Evolutionary conservation across 441 rosid genomes (phyloP).

Genomic region (Populus hybrid): DNA sequence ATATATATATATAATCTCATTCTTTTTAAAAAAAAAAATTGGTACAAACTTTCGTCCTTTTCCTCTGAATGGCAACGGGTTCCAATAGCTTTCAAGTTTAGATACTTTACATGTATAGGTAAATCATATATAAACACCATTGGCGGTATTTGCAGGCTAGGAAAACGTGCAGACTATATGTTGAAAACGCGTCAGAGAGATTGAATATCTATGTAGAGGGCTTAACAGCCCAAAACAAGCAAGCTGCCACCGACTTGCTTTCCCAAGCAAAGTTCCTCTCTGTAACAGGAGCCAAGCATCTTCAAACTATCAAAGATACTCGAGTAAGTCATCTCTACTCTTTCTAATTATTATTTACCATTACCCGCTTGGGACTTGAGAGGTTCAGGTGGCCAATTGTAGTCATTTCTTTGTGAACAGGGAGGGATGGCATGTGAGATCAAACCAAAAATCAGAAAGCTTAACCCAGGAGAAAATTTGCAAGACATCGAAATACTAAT

Average conservation of each 20-base stretch:
- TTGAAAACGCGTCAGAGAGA: slow-evolving; percentile 60
- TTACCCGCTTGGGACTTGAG: not conserved
- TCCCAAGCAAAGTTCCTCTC: slow-evolving; percentile 35
- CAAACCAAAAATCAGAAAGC: slow-evolving; percentile 46
- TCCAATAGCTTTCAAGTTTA: too few relatives aligned
- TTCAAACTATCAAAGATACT: slow-evolving; percentile 35
- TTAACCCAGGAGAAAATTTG: slow-evolving; percentile 33
- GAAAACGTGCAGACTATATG: slow-evolving; percentile 41
- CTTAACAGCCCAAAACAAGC: slow-evolving; percentile 44
- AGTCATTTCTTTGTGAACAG: slow-evolving; percentile 29
- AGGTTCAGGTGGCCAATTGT: not conserved
- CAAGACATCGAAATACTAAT: slow-evolving; percentile 42
- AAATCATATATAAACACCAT: not conserved
- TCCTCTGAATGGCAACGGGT: not conserved
- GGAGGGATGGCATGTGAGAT: slow-evolving; percentile 56
- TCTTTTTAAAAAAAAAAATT: too few relatives aligned
- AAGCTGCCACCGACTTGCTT: slow-evolving; percentile 43
- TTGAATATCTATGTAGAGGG: slow-evolving; percentile 48
- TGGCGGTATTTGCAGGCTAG: slow-evolving; percentile 35
- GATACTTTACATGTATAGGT: too few relatives aligned
- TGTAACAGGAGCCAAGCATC: slow-evolving; percentile 36
- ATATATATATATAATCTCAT: too few relatives aligned
- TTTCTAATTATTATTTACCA: not conserved
- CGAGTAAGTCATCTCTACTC: slow-evolving; percentile 31
- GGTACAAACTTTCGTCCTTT: too few relatives aligned